Conservation (phyloP, 495 filamentous ascomycete species). For the Hyaloscypha finlandica region DNA sequence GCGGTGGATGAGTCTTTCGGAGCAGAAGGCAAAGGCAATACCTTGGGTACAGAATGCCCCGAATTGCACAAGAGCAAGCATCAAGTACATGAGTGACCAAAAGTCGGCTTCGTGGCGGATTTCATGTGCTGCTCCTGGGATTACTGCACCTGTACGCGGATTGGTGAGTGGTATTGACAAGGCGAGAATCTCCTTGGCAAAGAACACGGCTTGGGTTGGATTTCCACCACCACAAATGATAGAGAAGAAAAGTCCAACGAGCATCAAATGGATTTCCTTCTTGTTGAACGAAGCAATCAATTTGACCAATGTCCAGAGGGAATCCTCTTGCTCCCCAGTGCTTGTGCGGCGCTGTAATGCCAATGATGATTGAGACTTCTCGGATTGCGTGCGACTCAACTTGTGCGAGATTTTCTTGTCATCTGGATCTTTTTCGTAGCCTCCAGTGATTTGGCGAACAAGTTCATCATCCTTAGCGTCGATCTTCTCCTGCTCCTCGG, state of each 20-base stretch:
- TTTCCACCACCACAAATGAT: constrained; percentile 83
- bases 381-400: constrained; percentile 63
- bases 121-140: constrained; percentile 31
- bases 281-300: constrained; percentile 82
- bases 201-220: constrained; percentile 86
- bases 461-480: constrained; percentile 49
- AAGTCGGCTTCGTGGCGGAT: constrained; percentile 60
- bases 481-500: constrained; percentile 47
- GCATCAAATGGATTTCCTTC: constrained; percentile 70
- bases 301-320: constrained; percentile 81
- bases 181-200: constrained; percentile 81
- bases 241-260: constrained; percentile 73
- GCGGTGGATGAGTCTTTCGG: constrained; percentile 78
- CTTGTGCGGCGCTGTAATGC: constrained; percentile 56
- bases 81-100: constrained; percentile 92
- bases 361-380: constrained; percentile 69
- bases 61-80: constrained; percentile 81
- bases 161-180: constrained; percentile 48
- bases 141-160: constrained; percentile 35
- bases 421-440: constrained; percentile 54
- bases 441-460: constrained; percentile 44
- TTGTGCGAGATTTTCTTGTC: constrained; percentile 55
- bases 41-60: constrained; percentile 70
- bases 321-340: constrained; percentile 55
- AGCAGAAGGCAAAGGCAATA: constrained; percentile 78